A percentile compares a stretch with the other conserved stretches of the same genome.
Conservation (phyloP, 202 grass and related monocot species). For the Schoenoplectus tabernaemontani region DNA sequence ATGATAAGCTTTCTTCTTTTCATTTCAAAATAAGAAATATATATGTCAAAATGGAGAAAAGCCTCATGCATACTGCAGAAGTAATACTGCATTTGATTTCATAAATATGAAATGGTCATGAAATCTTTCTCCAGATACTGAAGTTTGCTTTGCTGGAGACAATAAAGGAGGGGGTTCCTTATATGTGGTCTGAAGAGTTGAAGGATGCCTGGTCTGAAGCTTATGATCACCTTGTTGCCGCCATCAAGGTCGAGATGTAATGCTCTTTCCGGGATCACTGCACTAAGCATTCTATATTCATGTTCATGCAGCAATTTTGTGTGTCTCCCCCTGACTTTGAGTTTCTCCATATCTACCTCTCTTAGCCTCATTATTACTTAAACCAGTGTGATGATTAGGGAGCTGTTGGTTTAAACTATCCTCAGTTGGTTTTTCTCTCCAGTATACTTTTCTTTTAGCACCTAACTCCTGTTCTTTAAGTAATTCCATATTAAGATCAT, state of each 20-base stretch:
- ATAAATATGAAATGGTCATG: neutral
- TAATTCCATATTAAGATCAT: no score
- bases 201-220: constrained; percentile 52
- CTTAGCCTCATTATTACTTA: no score
- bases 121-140: constrained; percentile 10
- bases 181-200: constrained; percentile 56
- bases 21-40: neutral
- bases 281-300: neutral
- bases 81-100: neutral
- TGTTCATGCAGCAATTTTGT: neutral
- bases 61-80: neutral
- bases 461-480: no score
- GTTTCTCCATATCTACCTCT: no score
- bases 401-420: no score
- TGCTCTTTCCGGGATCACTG: neutral
- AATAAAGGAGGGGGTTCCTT: constrained; percentile 20
- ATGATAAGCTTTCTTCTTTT: neutral
- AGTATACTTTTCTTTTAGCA: no score
- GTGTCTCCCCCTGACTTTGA: no score
- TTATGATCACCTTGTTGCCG: constrained; percentile 56
- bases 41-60: neutral
- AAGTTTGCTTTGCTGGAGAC: constrained; percentile 24
- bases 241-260: constrained; percentile 28
- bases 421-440: neutral
- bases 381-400: no score